Conservation (phyloP, 1,284 basidiomycete genomes). For the Moesziomyces globuligerus region DNA sequence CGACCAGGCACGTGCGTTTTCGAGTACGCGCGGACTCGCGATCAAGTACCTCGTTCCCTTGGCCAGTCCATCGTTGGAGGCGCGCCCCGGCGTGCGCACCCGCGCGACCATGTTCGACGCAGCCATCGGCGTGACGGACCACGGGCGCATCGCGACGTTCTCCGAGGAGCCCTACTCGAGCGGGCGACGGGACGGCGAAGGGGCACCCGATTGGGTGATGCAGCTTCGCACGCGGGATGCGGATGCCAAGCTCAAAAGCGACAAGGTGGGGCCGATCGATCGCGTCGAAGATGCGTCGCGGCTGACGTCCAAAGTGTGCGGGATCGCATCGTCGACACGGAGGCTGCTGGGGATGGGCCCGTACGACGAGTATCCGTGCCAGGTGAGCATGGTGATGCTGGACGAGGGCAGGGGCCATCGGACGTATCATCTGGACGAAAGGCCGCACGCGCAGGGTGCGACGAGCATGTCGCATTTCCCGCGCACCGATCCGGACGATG, state of each 20-base stretch:
- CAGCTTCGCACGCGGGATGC: conserved; percentile 7
- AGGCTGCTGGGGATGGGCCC: conserved; percentile 28
- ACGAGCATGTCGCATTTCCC: conserved; percentile 35
- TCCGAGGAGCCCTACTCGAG: conserved; percentile 2
- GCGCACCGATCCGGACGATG: conserved; percentile 20
- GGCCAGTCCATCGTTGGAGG: conserved; percentile 8
- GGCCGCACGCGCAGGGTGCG: conserved; percentile 28
- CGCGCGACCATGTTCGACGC: conserved; percentile 22
- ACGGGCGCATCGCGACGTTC: conserved; percentile 18
- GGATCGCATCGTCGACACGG: conserved; percentile 33
- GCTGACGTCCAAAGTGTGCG: conserved; percentile 40
- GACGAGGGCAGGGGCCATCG: conserved; percentile 18
- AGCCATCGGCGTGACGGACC: conserved; percentile 23
- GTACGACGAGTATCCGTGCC: conserved; percentile 27
- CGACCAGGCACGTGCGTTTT: conserved; percentile 3
- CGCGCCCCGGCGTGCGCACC: conserved; percentile 1
- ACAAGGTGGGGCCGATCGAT: conserved; percentile 20
- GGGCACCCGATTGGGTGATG: conserved; percentile 12
- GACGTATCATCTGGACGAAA: conserved; percentile 31
- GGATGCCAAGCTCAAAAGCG: conserved; percentile 9
- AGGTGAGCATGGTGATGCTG: conserved; percentile 38
- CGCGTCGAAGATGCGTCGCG: conserved; percentile 31
- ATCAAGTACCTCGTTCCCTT: conserved; percentile 22
- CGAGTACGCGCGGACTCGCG: conserved; percentile 7
- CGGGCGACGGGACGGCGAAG: too few relatives aligned